Conservation (phyloP, 2,329 filamentous ascomycete species). For the Chaetomium olivaceum region DNA sequence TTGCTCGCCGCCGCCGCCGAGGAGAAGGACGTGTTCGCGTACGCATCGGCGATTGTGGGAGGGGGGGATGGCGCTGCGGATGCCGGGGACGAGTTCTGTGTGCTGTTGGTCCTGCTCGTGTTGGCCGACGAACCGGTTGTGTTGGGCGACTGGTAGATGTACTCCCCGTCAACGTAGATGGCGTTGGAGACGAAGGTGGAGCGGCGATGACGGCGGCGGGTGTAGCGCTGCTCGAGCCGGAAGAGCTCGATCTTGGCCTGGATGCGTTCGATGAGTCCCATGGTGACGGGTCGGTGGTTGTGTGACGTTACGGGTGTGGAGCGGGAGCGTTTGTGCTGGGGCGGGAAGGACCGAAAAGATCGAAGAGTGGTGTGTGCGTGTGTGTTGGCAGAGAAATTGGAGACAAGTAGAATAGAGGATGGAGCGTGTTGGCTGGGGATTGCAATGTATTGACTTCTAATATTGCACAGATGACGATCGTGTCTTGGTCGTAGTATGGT, state of each 20-base stretch:
- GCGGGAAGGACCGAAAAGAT: neutral
- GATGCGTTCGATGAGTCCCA: slow-evolving; percentile 60
- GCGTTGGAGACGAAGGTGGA: slow-evolving; percentile 87
- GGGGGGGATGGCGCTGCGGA: neutral
- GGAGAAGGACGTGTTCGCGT: neutral
- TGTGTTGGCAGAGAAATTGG: neutral
- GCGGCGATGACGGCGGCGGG: slow-evolving; percentile 79
- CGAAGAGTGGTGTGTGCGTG: neutral
- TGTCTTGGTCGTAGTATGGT: slow-evolving; percentile 2
- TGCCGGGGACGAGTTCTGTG: slow-evolving; percentile 36
- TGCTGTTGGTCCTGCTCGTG: slow-evolving; percentile 38
- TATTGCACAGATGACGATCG: neutral
- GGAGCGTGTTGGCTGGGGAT: neutral
- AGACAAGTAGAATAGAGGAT: neutral
- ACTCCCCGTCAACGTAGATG: slow-evolving; percentile 93
- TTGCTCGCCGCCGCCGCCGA: neutral
- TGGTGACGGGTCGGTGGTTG: slow-evolving; percentile 32
- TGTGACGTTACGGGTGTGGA: neutral
- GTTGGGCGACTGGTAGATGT: slow-evolving; percentile 72
- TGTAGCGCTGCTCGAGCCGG: slow-evolving; percentile 93
- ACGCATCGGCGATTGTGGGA: neutral
- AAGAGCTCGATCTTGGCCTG: slow-evolving; percentile 82
- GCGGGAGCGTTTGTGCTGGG: neutral
- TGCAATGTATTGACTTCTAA: slow-evolving; percentile 5
- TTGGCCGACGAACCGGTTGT: slow-evolving; percentile 58